Conservation (phyloP, 225 moss, liverwort and hornwort genomes). For the Physcomitrellopsis africana region DNA sequence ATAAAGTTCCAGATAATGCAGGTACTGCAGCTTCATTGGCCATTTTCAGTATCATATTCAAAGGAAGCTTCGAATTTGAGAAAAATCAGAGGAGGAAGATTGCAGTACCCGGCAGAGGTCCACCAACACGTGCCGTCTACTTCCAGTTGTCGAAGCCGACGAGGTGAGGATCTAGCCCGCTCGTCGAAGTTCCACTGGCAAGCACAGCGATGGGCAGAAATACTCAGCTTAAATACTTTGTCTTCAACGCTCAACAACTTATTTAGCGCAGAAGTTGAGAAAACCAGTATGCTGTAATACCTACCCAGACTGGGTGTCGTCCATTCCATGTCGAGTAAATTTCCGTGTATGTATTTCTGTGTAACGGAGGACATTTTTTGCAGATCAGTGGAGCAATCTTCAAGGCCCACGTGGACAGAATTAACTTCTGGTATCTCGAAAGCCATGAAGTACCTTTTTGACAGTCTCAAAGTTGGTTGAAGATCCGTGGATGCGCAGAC, state of each 20-base stretch:
- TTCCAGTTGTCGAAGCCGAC: not conserved
- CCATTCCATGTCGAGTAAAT: not conserved
- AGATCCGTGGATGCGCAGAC: no score
- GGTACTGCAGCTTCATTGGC: not conserved
- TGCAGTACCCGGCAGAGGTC: not conserved
- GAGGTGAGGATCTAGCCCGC: not conserved
- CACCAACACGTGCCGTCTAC: not conserved
- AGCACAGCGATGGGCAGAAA: not conserved
- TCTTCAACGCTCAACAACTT: no score
- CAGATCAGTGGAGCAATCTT: not conserved
- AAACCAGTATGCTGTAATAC: not conserved
- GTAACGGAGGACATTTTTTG: not conserved
- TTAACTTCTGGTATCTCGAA: no score
- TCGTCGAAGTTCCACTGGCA: not conserved
- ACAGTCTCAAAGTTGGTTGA: no score
- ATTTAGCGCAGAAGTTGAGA: not conserved
- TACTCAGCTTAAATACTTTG: not conserved
- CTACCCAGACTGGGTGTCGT: no score
- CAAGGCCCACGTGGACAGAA: no score
- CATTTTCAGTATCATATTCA: not conserved
- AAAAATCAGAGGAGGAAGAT: not conserved
- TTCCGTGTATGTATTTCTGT: not conserved
- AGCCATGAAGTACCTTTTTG: no score
- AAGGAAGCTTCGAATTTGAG: not conserved
- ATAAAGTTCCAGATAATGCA: not conserved